Percentiles rank a stretch among this genome's conserved stretches.
phyloP scores from a whole-genome alignment of 2,329 filamentous ascomycete species.

The Fusarium coffeatum region DNA sequence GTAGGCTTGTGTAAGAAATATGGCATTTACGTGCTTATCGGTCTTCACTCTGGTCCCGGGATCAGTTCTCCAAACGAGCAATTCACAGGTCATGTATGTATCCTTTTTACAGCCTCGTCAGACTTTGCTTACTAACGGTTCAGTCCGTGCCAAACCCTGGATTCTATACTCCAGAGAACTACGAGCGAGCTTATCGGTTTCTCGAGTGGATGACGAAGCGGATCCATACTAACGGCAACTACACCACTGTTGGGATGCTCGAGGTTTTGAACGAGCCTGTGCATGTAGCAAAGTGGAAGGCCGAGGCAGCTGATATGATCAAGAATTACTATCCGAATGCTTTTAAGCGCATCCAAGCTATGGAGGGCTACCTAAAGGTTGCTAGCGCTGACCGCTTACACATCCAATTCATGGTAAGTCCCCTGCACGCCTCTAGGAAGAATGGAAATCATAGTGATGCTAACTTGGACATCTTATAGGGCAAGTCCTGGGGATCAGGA shows the following conservation, averaged over 20 bases:
- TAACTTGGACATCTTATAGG: neutral
- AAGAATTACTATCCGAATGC: conserved; percentile 44
- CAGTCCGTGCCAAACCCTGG: conserved; percentile 50
- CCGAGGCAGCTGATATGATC: conserved; percentile 41
- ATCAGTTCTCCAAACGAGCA: conserved; percentile 40
- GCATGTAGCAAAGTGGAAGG: conserved; percentile 28
- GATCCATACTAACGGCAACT: conserved; percentile 61
- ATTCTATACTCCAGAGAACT: conserved; percentile 68
- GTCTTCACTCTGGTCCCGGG: conserved; percentile 43
- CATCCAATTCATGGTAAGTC: conserved; percentile 59
- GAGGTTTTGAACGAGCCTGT: conserved; percentile 70
- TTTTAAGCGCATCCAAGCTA: conserved; percentile 57
- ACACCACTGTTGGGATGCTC: conserved; percentile 68
- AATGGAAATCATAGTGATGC: accelerated
- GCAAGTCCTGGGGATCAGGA: conserved; percentile 63
- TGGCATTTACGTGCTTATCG: conserved; percentile 43
- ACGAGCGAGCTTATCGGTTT: conserved; percentile 64
- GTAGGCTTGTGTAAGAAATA: conserved; percentile 44
- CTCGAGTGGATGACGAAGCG: conserved; percentile 66
- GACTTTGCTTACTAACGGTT: accelerated
- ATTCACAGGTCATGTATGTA: conserved; percentile 45
- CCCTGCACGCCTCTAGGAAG: accelerated
- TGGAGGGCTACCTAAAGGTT: conserved; percentile 59
- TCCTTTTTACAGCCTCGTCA: accelerated
- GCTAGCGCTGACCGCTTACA: conserved; percentile 59